Base-by-base conservation (phyloP, 176 grass and related monocot genomes). In the Juncus inflexus region DNA sequence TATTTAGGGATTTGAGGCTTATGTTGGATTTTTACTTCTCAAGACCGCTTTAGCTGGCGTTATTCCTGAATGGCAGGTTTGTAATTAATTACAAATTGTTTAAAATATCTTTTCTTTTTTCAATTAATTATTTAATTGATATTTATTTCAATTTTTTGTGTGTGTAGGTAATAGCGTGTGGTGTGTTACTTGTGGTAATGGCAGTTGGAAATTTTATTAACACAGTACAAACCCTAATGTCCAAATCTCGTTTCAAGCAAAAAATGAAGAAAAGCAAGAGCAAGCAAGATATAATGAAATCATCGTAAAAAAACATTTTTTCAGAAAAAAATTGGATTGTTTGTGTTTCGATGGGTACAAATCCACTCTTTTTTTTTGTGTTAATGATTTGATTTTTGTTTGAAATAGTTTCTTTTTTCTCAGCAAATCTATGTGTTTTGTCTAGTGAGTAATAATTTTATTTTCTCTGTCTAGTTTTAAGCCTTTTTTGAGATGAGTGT, bases 1-100 rank as follows among this genome's bases (percentile, higher is more conserved):
- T 67, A 1, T 85, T 2, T 60, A 99, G 94, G 94, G 80, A 61
- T 99, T 92, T 66, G 94, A 99, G 80, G 88, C 79, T 59, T 99
- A 86, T 77, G 79, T 99, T 38, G 88, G 88, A 2, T 67, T 86
- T 51, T 77, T 99, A 84, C 85, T 89, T 72, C 88, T 99, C 63
- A 83, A 73, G 6, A 92, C 83, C 52, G 67, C 94, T 80, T 80
- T 81, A 50, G 82, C 12, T 38, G 82, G 85, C 6, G 80, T 83
- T 50, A 65, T 82, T 13, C 80, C 79, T 50, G 85, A 99, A 64
- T 99, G 94, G 94, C 94, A 99, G 88, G 94, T 80, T 66, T 79
- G 85, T 62, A 57, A 62, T 66, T 57, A 55, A 42, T 16, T 80
- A 51, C 42, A 11, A 9, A 57, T 50, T 12, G 61, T 79, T n/a